Conservation (phyloP, 257 asterid genomes). For the Capsicum rhomboideum region DNA sequence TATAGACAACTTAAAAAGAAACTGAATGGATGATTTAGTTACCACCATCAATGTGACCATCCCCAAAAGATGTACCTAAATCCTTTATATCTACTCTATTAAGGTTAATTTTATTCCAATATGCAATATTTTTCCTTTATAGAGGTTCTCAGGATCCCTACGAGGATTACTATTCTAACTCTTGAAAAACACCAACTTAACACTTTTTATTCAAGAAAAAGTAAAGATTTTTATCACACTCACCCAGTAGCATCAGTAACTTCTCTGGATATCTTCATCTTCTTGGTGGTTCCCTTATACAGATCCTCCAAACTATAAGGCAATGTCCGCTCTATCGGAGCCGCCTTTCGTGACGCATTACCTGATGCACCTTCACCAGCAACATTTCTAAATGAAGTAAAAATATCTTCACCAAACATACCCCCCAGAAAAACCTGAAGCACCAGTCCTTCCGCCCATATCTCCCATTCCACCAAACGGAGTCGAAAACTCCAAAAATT, state of each 20-base stretch:
- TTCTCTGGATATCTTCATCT: slow-evolving; percentile 75
- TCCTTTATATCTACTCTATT: not conserved
- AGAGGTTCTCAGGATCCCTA: not conserved
- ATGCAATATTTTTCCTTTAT: not conserved
- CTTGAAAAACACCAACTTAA: not conserved
- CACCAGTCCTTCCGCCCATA: slow-evolving; percentile 41
- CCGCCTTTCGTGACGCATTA: slow-evolving; percentile 31
- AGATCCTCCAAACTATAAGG: slow-evolving; percentile 70
- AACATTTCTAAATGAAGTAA: slow-evolving; percentile 29
- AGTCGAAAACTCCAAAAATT: slow-evolving; percentile 37
- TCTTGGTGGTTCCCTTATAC: slow-evolving; percentile 59
- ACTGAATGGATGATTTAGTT: not conserved
- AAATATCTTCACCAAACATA: slow-evolving; percentile 44
- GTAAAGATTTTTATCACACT: not conserved
- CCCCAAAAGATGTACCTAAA: not conserved
- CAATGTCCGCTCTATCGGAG: slow-evolving; percentile 45
- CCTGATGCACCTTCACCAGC: slow-evolving; percentile 33
- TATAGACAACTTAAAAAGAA: too few relatives aligned
- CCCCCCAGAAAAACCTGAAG: slow-evolving; percentile 23
- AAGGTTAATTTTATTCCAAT: not conserved
- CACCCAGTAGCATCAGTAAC: slow-evolving; percentile 51
- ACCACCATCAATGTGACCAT: not conserved
- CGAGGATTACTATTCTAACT: not conserved
- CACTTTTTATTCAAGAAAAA: not conserved
- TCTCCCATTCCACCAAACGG: slow-evolving; percentile 53